Evolutionary conservation across 352 stramenopile species (phyloP).

Genomic region (Lagenidium giganteum): DNA sequence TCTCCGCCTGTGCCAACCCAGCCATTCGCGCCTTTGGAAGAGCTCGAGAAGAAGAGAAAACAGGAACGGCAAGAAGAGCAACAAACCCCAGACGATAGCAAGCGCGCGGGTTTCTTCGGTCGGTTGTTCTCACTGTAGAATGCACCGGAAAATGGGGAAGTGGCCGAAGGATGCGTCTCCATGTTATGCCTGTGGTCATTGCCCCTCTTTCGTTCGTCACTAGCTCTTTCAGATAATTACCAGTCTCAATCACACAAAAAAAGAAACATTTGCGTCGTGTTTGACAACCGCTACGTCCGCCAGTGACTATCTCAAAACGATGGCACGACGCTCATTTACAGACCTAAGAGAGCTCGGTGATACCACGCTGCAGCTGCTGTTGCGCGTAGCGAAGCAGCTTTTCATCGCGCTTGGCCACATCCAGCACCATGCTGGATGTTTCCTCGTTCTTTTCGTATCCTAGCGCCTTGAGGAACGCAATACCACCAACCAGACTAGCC

Average conservation of each 20-base stretch:
- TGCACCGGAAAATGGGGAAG: no score
- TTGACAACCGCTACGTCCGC: no score
- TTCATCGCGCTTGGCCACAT: conserved; percentile 52
- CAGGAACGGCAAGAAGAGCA: conserved; percentile 14
- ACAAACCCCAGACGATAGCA: conserved; percentile 4
- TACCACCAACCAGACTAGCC: conserved; percentile 72
- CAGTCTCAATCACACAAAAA: no score
- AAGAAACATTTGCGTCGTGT: no score
- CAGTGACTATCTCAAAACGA: no score
- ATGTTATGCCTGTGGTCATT: no score
- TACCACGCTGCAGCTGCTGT: conserved; percentile 45
- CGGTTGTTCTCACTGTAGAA: conserved; percentile 76
- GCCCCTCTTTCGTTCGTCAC: no score
- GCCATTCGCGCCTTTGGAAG: conserved; percentile 35
- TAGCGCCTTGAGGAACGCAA: conserved; percentile 79
- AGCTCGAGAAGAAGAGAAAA: conserved; percentile 30
- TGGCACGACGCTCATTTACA: neutral
- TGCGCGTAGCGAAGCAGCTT: conserved; percentile 59
- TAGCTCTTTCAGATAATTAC: no score
- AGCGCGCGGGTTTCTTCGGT: conserved; percentile 51
- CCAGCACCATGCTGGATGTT: conserved; percentile 60
- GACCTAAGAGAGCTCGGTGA: conserved; percentile 55
- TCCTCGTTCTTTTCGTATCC: conserved; percentile 87
- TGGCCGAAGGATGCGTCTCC: no score
- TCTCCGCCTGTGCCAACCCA: conserved; percentile 60